Base-by-base conservation (phyloP, 1,284 basidiomycete species). In the Cerioporus squamosus region DNA sequence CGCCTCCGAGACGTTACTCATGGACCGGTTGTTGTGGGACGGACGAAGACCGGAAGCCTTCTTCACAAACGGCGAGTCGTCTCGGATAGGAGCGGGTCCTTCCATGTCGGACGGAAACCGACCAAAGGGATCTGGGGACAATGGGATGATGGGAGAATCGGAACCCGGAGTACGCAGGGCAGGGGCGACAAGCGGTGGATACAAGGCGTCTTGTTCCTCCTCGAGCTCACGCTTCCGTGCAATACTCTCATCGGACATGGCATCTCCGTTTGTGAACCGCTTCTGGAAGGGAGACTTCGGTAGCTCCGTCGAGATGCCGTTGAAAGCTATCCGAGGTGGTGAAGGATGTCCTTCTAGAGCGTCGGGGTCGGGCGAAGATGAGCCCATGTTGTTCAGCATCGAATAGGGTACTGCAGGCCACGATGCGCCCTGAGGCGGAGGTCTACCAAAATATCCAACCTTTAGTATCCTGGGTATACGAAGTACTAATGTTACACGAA, bases 91-190 rank as follows among this genome's bases (percentile, higher is more conserved):
- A 14, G 59, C 59, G 12, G 57, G 44, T n/a, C 42, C 51, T 44
- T 80, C 78, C 33, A 77, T 70, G 15, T 78, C 70, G 0, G 86
- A 87, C 18, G 90, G 79, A 66, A 82, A 87, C 24, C 90, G 80
- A 18, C 87, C 85, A 68, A 92, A 92, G 31, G 90, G 90, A 74
- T 92, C 90, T 8, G 90, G 88, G 7, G 90, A 90, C 20, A 91
- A 75, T 31, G 90, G 90, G 56, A 92, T 87, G 53, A 82, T 72
- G 55, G 82, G 85, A 39, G 78, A 82, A 53, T 72, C 67, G 45
- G 57, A 43, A 56, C 64, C 60, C 42, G 42, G 45, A 44, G 61
- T 61, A 40, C 60, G 67, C 43, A 69, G 66, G 58, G 69, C 65
- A 50, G 70, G 69, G 17, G 73, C 65, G 36, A 73, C 72, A 44